phyloP scores from a whole-genome alignment of 306 rosid genomes.

The Cucurbita ficifolia region DNA sequence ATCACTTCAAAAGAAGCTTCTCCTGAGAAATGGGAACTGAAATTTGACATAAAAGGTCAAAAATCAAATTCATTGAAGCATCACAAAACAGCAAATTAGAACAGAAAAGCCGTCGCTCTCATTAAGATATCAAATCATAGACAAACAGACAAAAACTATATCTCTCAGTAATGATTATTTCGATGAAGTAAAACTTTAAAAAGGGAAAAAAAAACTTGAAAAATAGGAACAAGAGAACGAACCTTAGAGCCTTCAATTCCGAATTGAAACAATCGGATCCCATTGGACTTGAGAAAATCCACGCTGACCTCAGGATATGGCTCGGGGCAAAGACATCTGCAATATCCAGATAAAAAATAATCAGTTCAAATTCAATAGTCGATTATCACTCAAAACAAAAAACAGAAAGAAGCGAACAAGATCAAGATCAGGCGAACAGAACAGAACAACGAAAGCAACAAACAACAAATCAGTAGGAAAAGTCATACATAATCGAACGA shows the following conservation, averaged over 20 bases:
- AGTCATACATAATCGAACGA: constrained; percentile 69
- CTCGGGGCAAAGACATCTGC: constrained; percentile 88
- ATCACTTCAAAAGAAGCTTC: not conserved
- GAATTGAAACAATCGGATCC: constrained; percentile 74
- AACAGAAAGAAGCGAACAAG: not conserved
- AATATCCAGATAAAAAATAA: constrained; percentile 10
- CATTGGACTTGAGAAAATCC: constrained; percentile 82
- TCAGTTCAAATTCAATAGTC: not conserved
- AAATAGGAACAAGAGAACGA: not conserved
- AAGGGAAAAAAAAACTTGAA: too few species aligned
- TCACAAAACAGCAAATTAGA: not conserved
- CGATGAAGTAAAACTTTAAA: not conserved
- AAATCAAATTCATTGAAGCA: not conserved
- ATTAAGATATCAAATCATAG: not conserved
- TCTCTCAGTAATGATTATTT: not conserved
- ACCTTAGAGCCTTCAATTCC: constrained; percentile 97
- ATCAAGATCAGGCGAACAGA: not conserved
- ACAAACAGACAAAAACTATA: not conserved
- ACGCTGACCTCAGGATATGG: constrained; percentile 68
- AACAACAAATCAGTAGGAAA: not conserved
- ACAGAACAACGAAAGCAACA: not conserved
- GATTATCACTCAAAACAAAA: not conserved
- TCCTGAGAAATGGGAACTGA: not conserved
- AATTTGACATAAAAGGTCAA: not conserved
- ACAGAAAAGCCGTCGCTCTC: not conserved